These are phyloP conservation scores for thale cress (Arabidopsis thaliana) DNA, from an alignment of 345 rosid species.

Conservation along the genomic window TAIR10.1 NC_003070.9:11435001-11435500, in stretches of 20 bases:
- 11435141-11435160: slow-evolving; percentile 97
- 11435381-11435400: slow-evolving; percentile 12
- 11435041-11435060: slow-evolving; percentile 82
- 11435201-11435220: slow-evolving; percentile 14
- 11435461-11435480: slow-evolving; percentile 57
- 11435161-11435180: slow-evolving; percentile 74
- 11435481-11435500: slow-evolving; percentile 48
- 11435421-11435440: slow-evolving; percentile 65
- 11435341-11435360: neutral
- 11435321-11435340: neutral
- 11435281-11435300: neutral
- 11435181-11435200: slow-evolving; percentile 60
- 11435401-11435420: neutral
- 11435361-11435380: neutral
- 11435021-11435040: slow-evolving; percentile 87
- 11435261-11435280: neutral
- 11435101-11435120: slow-evolving; percentile 84
- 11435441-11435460: slow-evolving; percentile 42
- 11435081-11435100: slow-evolving; percentile 93
- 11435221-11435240: neutral
- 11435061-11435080: slow-evolving; percentile 78
- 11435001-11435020: slow-evolving; percentile 93
- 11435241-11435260: slow-evolving; percentile 41
- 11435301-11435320: neutral
- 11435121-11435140: slow-evolving; percentile 96